Conservation (phyloP, 2,329 filamentous ascomycete genomes). For the Botryotinia globosa region DNA sequence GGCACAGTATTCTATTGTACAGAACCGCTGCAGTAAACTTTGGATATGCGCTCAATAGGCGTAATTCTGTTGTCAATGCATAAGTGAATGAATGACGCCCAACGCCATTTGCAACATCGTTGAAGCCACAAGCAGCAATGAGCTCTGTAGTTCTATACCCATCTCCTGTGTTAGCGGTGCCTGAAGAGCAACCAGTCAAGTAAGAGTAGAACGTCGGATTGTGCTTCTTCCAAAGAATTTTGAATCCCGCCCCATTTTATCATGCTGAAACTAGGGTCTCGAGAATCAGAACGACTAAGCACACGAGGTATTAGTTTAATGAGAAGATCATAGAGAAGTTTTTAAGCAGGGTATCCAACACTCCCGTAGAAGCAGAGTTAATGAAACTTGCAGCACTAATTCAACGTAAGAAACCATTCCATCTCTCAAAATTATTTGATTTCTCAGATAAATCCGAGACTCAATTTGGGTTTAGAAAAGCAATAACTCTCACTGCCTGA, state of each 20-base stretch:
- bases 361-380: too few relatives aligned
- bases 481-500: too few relatives aligned
- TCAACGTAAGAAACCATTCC: too few relatives aligned
- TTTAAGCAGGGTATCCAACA: not conserved
- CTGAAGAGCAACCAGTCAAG: constrained; percentile 51
- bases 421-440: too few relatives aligned
- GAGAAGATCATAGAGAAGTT: not conserved
- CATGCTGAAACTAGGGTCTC: not conserved
- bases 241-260: constrained; percentile 77
- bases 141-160: not conserved
- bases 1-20: not conserved
- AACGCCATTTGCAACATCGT: not conserved
- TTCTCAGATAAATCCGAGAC: too few relatives aligned
- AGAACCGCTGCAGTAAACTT: not conserved
- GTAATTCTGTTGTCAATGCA: not conserved
- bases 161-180: constrained; percentile 45
- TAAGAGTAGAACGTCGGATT: constrained; percentile 50
- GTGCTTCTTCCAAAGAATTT: constrained; percentile 64
- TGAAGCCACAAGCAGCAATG: not conserved
- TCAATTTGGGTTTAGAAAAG: too few relatives aligned
- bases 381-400: too few relatives aligned
- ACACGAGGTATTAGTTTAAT: not conserved
- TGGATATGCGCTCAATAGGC: not conserved
- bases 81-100: not conserved
- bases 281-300: not conserved